Base-by-base conservation (phyloP, 176 grass and related monocot species). In the Oryza nivara region DNA sequence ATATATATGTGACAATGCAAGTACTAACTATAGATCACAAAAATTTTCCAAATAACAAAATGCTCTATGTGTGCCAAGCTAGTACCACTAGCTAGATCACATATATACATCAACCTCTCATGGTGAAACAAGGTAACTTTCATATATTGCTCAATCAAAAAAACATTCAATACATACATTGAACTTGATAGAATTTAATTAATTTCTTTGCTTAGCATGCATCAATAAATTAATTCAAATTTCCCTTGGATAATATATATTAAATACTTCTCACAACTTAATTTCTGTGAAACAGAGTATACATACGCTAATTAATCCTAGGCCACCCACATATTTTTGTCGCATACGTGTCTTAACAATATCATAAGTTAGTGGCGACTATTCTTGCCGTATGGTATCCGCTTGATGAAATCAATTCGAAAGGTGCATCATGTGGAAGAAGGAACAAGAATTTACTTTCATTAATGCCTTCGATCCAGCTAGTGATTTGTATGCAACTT, bases 391-490 rank as follows among this genome's bases (percentile, higher is more conserved):
- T 94, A 85, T 86, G 76, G 51, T 76, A 80, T 80, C 72, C 3
- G 81, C 45, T 88, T 48, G 87, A 83, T 19, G 85, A 92, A 88
- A 90, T 90, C 80, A 90, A 92, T 90, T 90, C 2, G 90, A 88
- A 94, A 92, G 90, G 79, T 69, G 70, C 87, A 80, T 88, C 47
- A 88, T 85, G 74, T 89, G 84, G 81, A 88, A 83, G 82, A 90
- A 94, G 83, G 60, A 89, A 81, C 73, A 75, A 76, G 13, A 85
- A 86, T 85, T 90, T 77, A 80, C 85, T 45, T 88, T 45, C 81
- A 94, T 94, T 92, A 94, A 94, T 94, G 87, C 78, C 70, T 92
- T 76, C 16, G 9, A 88, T 85, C 74, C 90, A 88, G 81, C 41
- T 84, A 75, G 51, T 7, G 19, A 83, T 87, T 72, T n/a, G 3